Evolutionary conservation across 2,329 filamentous ascomycete genomes (phyloP), one percentile per base, ranked within the genome.

Genomic region (Lachnellula suecica): DNA sequence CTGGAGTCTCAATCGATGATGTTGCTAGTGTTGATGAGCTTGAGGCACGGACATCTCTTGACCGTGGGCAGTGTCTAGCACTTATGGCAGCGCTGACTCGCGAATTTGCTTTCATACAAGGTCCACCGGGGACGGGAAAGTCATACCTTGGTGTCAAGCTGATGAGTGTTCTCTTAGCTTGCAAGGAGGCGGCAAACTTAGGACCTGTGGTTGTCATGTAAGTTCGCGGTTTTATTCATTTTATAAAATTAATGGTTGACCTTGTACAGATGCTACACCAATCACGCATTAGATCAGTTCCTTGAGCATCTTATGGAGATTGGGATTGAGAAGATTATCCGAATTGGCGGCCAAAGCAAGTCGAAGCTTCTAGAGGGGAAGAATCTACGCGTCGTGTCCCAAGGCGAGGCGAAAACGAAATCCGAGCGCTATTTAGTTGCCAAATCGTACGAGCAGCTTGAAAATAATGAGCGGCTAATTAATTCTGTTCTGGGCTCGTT

Each of bases 21-120:
- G 34, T 44, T 8, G 44, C 42, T 22, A 49, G 47, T n/a, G 35
- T 68, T 34, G 51, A 57, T 35, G 19, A 46, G 25, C 31, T 63
- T 22, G 54, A 60, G 25, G 31, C 24, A 43, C 47, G 40, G 22
- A 62, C 60, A 19, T 29, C 35, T n/a, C 59, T 62, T 31, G 59
- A 63, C 41, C 53, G 44, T 44, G 59, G 60, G 19, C 57, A 63
- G 27, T 58, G 60, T 44, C 23, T 88, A 63, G 80, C 75, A 15
- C 31, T 63, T 13, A 49, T 63, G 2, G 49, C 58, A 7, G 59
- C 59, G 4, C 37, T 63, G 48, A 70, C 45, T 15, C 44, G 70
- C 86, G 20, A 77, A 29, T 86, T 58, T 76, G 78, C 54, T 72
- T 76, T 0, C 59, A 66, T 65, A 4, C 59, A 64, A 46, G 65